Base-by-base conservation (phyloP, 148 eudicot genomes). In the Rhododendron molle region DNA sequence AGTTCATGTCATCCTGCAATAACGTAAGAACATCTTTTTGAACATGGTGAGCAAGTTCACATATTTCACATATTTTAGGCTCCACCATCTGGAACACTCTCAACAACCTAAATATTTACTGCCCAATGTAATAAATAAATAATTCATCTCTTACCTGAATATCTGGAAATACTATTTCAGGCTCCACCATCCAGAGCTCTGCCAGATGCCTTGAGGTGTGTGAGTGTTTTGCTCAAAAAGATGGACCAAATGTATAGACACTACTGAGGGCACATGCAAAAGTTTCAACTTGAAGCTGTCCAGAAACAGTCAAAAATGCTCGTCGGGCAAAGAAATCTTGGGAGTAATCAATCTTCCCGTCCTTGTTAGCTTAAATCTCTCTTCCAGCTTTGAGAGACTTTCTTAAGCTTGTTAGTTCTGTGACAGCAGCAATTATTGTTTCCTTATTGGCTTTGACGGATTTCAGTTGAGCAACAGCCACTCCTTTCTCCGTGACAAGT, bases 181-280 rank as follows among this genome's bases (percentile, higher is more conserved):
- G 98, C 92, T 96, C 99, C 78, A 96, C 93, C 98, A 96, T 96
- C 99, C 99, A 96, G 85, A 96, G 92, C 56, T 96, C 99, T 60
- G 99, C 99, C 74, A 96, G 91, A 94, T 96, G 99, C 86, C 99
- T 92, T 28, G 99, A 89, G 49, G 99, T 96, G 82, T 95, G 99
- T 3, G 99, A 96, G 82, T 96, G 84, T 82, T 96, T 98, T 76
- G 99, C 99, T 76, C 98, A 93, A 85, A 96, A 96, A 9, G 99
- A 95, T 28, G 99, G 99, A 76, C 99, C 99, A 86, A 96, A 96
- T 15, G 99, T 95, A 71, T 96, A 96, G 38, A 96, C 99, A 88
- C 91, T 94, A 80, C 94, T 91, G 65, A 95, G 94, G 52, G 92
- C 93, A 89, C 99, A 96, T 7, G 99, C 98, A 90, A 86, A 96